Base-by-base conservation (phyloP, 306 rosid species). In the Coriaria nepalensis region DNA sequence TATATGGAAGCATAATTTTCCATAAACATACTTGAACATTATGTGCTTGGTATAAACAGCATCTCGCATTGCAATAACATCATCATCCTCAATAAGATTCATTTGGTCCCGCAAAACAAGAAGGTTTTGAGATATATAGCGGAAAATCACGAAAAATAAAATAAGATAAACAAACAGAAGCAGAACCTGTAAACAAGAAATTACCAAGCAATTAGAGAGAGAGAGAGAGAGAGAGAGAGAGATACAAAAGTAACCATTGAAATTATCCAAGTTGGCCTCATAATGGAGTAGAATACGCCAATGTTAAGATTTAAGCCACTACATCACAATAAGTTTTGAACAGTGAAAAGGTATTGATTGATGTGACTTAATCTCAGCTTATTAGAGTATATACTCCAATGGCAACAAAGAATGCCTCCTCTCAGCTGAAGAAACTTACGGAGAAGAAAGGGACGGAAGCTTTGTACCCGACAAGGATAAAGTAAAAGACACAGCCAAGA, bases 371-470 rank as follows among this genome's bases (percentile, higher is more conserved):
- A 20, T 20, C 29, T 20, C 29, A 20, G 29, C 29, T 20, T 20
- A 20, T 20, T 20, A 20, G 29, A 20, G 29, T 20, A 20, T 20
- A 20, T 20, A 20, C 29, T 20, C 29, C 29, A 20, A 20, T 20
- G 29, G 29, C 3, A 1, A 20, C 3, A 1, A 1, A 20, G 29
- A 20, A 20, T 20, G 29, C 29, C 29, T 20, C 29, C 29, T 20
- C 29, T 20, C 2, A 20, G 29, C 2, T 20, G 29, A 20, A 20
- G 29, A 20, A 20, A 71, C 97, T 73, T 58, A 90, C 96, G 3
- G 86, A 57, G 66, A 85, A 92, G 71, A 75, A 92, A 49, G 96
- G 98, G 35, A 92, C 74, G 35, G 85, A 85, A 53, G 96, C 98
- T 72, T 70, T 74, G 71, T 92, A 82, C 37, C 98, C 98, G 49